Base-by-base conservation (phyloP, 805 yeast genomes). In the Yamadazyma paraphyllophila region DNA sequence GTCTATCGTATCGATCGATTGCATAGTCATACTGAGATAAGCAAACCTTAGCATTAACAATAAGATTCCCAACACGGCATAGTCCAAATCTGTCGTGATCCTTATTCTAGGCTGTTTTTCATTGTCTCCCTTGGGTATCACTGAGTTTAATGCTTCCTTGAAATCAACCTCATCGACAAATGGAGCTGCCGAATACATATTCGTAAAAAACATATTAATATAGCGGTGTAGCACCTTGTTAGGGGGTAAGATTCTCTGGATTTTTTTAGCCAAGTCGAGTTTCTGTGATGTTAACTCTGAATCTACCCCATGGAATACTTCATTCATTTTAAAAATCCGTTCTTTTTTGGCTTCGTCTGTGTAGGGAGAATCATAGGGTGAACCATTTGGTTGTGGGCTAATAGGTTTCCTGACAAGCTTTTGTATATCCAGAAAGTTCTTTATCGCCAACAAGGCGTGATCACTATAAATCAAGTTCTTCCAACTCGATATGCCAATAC, bases 1-100 rank as follows among this genome's bases (percentile, higher is more conserved):
- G 6, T 20, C 24, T 6, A 20, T 6, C 6, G 24, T 4, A 20
- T 20, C 24, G 6, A 20, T 20, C 24, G 24, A 20, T 20, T 20
- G 24, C 24, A 20, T 20, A 20, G 24, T 20, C 24, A 20, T 20
- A 20, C 24, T 20, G 24, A 20, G 50, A 47, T 69, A 69, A 8
- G 66, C 52, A 16, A 70, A 52, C 30, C 75, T 53, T 15, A 70
- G 49, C 6, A 69, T 58, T 20, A 66, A 47, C 44, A 70, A 54
- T 10, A 70, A 53, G 1, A 62, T 53, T 4, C 73, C 74, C 29
- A 69, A 48, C 41, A 52, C 41, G 16, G 71, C 63, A 47, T 67
- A 56, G 47, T 71, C 72, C 36, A 64, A 44, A 41, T 65, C 32
- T 12, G 13, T 12, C 7, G 13, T 12, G 3, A 29, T 29, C 4